Percentiles rank a stretch among this genome's conserved stretches.
phyloP scores from a whole-genome alignment of 306 rosid species.

The Adenanthera pavonina region DNA sequence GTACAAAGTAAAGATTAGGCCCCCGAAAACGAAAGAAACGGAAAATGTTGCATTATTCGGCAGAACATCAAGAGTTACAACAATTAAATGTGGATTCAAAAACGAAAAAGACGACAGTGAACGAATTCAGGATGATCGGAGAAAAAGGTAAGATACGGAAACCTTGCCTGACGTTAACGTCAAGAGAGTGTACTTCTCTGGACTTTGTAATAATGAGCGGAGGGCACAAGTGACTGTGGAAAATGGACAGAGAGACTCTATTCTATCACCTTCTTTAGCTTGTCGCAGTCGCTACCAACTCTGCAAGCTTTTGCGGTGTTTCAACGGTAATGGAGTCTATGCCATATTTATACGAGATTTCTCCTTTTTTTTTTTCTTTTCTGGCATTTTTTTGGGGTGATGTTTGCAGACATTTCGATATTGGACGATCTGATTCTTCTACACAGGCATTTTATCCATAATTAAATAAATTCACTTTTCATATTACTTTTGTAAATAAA shows the following conservation, averaged over 20 bases:
- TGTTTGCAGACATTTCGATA: too few relatives aligned
- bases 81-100: neutral
- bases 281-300: neutral
- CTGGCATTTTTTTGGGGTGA: neutral
- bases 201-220: neutral
- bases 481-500: too few relatives aligned
- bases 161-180: constrained; percentile 48
- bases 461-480: too few relatives aligned
- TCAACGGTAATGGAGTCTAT: constrained; percentile 25
- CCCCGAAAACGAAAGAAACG: neutral
- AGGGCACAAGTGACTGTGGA: constrained; percentile 19
- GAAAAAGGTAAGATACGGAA: neutral
- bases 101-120: neutral
- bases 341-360: constrained; percentile 5
- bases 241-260: constrained; percentile 16
- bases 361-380: neutral
- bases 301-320: constrained; percentile 13
- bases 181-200: constrained; percentile 16
- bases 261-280: neutral
- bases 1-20: neutral
- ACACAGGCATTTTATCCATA: too few relatives aligned
- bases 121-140: neutral
- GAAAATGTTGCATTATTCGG: constrained; percentile 18
- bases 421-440: too few relatives aligned
- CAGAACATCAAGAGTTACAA: neutral